A percentile compares a stretch with the other conserved stretches of the same genome.
Evolutionary conservation across 1,284 basidiomycete species (phyloP).

Genomic region (Schizophyllum commune): DNA sequence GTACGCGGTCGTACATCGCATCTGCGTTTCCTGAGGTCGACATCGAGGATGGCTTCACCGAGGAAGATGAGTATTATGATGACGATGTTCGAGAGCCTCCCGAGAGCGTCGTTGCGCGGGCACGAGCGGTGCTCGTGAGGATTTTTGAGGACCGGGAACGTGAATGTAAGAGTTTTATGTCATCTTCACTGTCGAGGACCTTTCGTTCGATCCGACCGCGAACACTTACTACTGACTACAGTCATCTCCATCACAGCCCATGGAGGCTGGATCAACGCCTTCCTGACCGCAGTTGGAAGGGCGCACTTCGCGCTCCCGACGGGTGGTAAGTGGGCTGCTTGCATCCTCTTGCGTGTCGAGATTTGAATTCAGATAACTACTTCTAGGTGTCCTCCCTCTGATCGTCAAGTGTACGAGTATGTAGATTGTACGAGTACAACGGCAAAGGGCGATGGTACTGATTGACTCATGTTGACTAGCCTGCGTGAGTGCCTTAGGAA

Average conservation of each 20-base stretch:
- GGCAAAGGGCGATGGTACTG: too few species aligned
- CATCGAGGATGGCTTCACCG: conserved; percentile 63
- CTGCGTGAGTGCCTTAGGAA: too few species aligned
- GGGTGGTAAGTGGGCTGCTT: conserved; percentile 39
- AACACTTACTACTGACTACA: conserved; percentile 16
- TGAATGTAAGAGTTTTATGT: conserved; percentile 35
- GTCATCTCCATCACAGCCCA: conserved; percentile 63
- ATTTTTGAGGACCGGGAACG: conserved; percentile 47
- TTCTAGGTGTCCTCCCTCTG: conserved; percentile 22
- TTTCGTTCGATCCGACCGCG: background rate
- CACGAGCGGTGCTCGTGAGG: conserved; percentile 48
- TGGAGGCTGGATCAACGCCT: conserved; percentile 49
- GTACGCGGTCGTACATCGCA: conserved; percentile 44
- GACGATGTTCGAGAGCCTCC: conserved; percentile 58
- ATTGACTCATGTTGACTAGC: too few species aligned
- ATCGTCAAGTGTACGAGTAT: conserved; percentile 15
- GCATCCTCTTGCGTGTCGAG: background rate
- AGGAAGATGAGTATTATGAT: conserved; percentile 68
- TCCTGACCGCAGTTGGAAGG: conserved; percentile 39
- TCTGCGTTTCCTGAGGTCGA: conserved; percentile 50
- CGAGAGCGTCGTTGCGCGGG: conserved; percentile 46
- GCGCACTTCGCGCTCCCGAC: conserved; percentile 41
- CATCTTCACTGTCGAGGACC: background rate
- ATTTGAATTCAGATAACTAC: background rate
- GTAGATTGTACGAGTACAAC: too few species aligned